Percentiles rank a stretch among this genome's conserved stretches.
Evolutionary conservation across 2,329 filamentous ascomycete species (phyloP).

Genomic region (Diaporthe sp.): DNA sequence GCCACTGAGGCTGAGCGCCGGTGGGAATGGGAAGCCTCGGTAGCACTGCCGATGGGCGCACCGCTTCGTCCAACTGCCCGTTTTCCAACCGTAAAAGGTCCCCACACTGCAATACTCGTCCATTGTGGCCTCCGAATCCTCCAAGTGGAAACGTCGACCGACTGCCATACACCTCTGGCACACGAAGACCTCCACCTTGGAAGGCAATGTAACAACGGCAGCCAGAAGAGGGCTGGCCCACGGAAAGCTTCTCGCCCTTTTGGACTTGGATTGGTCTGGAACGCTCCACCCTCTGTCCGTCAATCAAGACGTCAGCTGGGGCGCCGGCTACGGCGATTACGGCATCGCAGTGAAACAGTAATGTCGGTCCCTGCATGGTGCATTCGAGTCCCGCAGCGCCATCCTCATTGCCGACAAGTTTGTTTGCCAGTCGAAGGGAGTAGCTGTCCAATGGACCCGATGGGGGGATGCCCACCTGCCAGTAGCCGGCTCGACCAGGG

Average conservation of each 20-base stretch:
- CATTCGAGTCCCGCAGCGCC: neutral
- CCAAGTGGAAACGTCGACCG: neutral
- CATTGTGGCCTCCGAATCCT: neutral
- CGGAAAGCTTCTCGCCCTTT: neutral
- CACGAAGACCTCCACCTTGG: neutral
- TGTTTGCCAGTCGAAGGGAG: neutral
- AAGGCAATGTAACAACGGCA: neutral
- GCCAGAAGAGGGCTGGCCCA: neutral
- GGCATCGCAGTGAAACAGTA: neutral
- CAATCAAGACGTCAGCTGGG: neutral
- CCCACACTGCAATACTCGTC: neutral
- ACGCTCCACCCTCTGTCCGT: neutral
- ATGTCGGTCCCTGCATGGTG: neutral
- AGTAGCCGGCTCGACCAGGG: neutral
- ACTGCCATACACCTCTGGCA: neutral
- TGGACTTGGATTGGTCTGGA: neutral
- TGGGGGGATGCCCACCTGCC: neutral
- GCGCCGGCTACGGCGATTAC: neutral
- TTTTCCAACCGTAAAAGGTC: neutral
- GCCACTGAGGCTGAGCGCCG: neutral
- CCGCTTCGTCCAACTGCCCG: neutral
- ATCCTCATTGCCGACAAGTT: neutral
- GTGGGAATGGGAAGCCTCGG: neutral
- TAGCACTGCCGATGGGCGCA: neutral
- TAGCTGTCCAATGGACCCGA: neutral